phyloP scores from a whole-genome alignment of 495 filamentous ascomycete species.

The Chaetomium tenue region DNA sequence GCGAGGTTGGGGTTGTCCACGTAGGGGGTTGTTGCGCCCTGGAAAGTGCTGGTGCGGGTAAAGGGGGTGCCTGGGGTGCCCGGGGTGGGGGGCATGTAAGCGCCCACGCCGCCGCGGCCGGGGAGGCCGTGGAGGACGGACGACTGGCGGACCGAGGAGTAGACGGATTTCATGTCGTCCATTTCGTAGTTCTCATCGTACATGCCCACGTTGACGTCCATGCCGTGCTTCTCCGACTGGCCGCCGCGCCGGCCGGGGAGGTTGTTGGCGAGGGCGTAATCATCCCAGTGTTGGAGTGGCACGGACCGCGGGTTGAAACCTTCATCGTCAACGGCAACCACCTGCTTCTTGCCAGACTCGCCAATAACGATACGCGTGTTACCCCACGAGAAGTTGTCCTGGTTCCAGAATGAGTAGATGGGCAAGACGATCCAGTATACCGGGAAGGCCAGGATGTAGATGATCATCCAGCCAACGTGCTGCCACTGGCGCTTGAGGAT shows the following conservation, averaged over 20 bases:
- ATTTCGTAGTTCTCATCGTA: constrained; percentile 83
- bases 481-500: constrained; percentile 96
- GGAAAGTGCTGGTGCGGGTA: constrained; percentile 43
- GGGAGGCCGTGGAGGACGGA: constrained; percentile 89
- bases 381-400: constrained; percentile 98
- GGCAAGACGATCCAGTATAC: constrained; percentile 91
- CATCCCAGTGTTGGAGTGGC: constrained; percentile 94
- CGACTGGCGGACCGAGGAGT: constrained; percentile 90
- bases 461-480: constrained; percentile 98
- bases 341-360: constrained; percentile 84
- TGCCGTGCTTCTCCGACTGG: constrained; percentile 61
- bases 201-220: constrained; percentile 43
- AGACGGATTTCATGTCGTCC: constrained; percentile 96
- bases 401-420: constrained; percentile 98
- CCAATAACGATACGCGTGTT: constrained; percentile 96
- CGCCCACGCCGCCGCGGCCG: constrained; percentile 51
- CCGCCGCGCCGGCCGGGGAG: constrained; percentile 85
- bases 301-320: constrained; percentile 87
- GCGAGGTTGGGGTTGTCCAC: constrained; percentile 39
- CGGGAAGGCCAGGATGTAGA: constrained; percentile 90
- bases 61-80: constrained; percentile 57
- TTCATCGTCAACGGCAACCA: constrained; percentile 84
- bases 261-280: constrained; percentile 87
- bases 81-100: constrained; percentile 80
- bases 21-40: constrained; percentile 40